phyloP scores from a whole-genome alignment of 169 alveolate species.

The Cryptosporidium ubiquitum region DNA sequence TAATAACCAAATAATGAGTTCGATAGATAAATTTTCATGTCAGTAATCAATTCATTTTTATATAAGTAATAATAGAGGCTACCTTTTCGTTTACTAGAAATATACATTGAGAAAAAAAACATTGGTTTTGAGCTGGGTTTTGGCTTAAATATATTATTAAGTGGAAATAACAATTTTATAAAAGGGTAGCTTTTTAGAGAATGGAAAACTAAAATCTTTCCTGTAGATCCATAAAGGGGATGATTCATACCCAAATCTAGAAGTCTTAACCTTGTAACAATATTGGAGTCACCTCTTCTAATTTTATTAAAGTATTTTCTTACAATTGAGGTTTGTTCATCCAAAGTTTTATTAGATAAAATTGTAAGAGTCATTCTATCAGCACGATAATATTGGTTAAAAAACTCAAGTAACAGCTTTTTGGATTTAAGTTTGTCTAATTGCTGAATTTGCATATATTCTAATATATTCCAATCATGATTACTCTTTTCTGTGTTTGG shows the following conservation, averaged over 20 bases:
- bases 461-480: conserved; percentile 5
- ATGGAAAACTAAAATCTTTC: conserved; percentile 14
- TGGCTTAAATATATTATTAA: not conserved
- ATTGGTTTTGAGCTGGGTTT: not conserved
- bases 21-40: conserved; percentile 1
- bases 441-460: not conserved
- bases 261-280: conserved; percentile 1
- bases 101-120: conserved; percentile 12
- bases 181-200: not conserved
- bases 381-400: conserved; percentile 31
- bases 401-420: conserved; percentile 1
- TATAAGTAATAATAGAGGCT: conserved; percentile 33
- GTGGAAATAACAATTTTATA: conserved; percentile 19
- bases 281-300: not conserved
- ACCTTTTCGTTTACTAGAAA: conserved; percentile 54
- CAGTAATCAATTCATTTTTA: conserved; percentile 25
- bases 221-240: conserved; percentile 13
- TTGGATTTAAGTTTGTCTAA: not conserved
- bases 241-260: not conserved
- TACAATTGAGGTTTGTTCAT: conserved; percentile 21
- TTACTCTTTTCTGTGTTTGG: not conserved
- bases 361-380: conserved; percentile 49
- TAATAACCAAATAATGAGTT: not conserved
- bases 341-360: conserved; percentile 19
- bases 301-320: conserved; percentile 11